Evolutionary conservation across 2,329 filamentous ascomycete genomes (phyloP), one percentile per base, ranked within the genome.

Genomic region (Sphaerostilbella broomeana): DNA sequence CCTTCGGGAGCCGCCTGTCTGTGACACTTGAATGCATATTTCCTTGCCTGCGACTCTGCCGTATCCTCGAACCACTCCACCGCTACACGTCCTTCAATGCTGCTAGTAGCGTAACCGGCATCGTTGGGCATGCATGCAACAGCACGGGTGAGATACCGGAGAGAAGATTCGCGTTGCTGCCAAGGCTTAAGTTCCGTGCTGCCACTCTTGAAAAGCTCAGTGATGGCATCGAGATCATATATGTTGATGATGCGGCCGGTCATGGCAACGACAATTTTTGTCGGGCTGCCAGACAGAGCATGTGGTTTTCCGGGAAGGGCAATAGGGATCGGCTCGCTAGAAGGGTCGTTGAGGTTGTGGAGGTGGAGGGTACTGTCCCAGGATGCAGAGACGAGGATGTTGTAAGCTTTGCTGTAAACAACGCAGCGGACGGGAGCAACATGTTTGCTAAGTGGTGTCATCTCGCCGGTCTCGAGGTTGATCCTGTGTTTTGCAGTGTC

Each of bases 1-100:
- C 73, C 72, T 27, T 81, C 73, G 2, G 77, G 64, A 8, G 70
- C 72, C 2, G 79, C 73, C 60, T 94, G 86, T 4, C 92, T 78
- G 64, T 98, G 92, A 64, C 92, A 98, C 64, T 98, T 98, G 77
- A 98, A 98, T 11, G 92, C 92, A 61, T 97, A 98, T 62, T 95
- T 97, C 50, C 89, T 78, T 26, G 85, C 83, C 65, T 97, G 89
- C 4, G 85, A 89, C 60, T 90, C 85, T 28, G 79, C 70, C 5
- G 80, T 86, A 12, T 92, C 86, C 57, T 97, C 92, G 59, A 98
- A 97, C 86, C 89, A 97, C 62, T 98, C 92, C 1, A 98, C 92
- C 0, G 89, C 90, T 2, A 98, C 88, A 52, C 92, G 81, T 4
- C 92, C 92, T 59, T 98, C 92, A 54, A 98, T 98, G 54, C 82